Evolutionary conservation across 1,139 yeast species (phyloP).

Genomic region (Kluyveromyces marxianus): DNA sequence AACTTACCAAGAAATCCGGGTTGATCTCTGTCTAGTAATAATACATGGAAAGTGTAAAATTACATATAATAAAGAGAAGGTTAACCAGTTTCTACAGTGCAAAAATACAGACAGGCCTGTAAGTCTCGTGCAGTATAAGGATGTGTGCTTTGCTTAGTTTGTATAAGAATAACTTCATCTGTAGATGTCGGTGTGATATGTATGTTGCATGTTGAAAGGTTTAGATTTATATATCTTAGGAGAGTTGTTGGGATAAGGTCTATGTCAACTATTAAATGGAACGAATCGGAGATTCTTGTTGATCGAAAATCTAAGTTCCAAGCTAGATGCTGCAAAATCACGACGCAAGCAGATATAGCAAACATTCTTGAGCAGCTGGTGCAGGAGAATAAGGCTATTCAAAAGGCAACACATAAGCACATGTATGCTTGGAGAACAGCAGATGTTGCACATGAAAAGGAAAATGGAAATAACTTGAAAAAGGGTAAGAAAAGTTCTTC

Average conservation of each 20-base stretch:
- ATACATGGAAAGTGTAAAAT: no score
- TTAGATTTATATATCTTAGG: no score
- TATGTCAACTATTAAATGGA: conserved; percentile 24
- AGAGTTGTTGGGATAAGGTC: neutral
- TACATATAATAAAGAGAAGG: no score
- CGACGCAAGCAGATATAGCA: conserved; percentile 35
- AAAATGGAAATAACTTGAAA: conserved; percentile 5
- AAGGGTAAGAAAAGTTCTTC: conserved; percentile 11
- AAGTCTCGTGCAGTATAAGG: no score
- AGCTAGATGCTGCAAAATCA: conserved; percentile 43
- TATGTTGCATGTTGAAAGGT: no score
- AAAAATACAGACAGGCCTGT: no score
- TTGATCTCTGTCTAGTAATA: no score
- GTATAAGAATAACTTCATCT: no score
- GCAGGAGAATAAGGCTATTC: conserved; percentile 37
- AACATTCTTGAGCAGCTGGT: conserved; percentile 35
- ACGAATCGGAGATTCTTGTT: conserved; percentile 30
- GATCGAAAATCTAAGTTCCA: conserved; percentile 57
- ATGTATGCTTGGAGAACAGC: conserved; percentile 65
- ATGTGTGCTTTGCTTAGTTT: no score
- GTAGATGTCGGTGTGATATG: no score
- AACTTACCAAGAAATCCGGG: no score
- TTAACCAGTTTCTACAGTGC: no score
- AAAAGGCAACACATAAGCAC: conserved; percentile 55
- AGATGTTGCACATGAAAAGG: conserved; percentile 6